Conservation (phyloP, 305 asterid genomes). For the Fraxinus greggii region DNA sequence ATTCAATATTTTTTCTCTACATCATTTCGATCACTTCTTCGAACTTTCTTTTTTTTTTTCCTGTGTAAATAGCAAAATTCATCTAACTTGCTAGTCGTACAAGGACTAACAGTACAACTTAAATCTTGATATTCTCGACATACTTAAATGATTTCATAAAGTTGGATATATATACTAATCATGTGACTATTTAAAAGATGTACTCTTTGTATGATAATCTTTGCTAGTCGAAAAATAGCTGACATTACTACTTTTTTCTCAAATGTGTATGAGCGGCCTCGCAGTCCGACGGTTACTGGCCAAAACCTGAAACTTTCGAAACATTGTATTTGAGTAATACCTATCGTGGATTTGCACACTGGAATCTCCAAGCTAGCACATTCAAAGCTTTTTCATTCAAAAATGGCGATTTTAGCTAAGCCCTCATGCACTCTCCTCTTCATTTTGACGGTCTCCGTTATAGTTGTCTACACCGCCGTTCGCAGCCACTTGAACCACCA, state of each 20-base stretch:
- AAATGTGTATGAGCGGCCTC: background rate
- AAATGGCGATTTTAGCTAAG: slow-evolving; percentile 38
- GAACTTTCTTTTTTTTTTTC: too few relatives aligned
- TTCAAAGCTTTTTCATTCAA: slow-evolving; percentile 2
- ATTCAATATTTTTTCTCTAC: too few relatives aligned
- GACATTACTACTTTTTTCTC: background rate
- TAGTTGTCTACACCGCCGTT: slow-evolving; percentile 41
- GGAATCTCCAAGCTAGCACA: background rate
- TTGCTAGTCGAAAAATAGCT: background rate
- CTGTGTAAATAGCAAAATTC: too few relatives aligned
- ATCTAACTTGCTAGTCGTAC: background rate
- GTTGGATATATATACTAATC: background rate
- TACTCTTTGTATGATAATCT: background rate
- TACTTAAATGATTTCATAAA: background rate
- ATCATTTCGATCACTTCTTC: too few relatives aligned
- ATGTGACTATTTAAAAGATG: background rate
- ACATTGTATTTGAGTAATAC: background rate
- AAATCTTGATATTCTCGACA: background rate
- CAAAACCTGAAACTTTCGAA: background rate
- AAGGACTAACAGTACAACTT: background rate
- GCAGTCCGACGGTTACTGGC: background rate
- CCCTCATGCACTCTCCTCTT: slow-evolving; percentile 46
- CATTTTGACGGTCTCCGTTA: slow-evolving; percentile 35
- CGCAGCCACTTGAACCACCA: slow-evolving; percentile 33
- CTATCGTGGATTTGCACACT: background rate